These are phyloP conservation scores for Parafenestella ontariensis DNA, from an alignment of 2,329 filamentous ascomycete species.

Conservation along the genomic window DNA sequence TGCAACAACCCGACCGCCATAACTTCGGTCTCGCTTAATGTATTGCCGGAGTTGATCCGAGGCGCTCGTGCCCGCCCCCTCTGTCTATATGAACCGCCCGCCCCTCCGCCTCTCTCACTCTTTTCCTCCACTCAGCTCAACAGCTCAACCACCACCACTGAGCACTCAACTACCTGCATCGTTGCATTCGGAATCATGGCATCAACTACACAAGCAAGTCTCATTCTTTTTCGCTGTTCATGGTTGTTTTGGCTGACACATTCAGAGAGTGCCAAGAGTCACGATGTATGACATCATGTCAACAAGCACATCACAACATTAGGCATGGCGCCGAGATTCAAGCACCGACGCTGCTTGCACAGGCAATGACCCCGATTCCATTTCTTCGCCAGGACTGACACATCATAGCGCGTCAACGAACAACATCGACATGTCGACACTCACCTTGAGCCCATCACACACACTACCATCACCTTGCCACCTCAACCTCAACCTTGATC, in stretches of 20 bases:
- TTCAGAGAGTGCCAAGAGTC: constrained; percentile 13
- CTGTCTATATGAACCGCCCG: not conserved
- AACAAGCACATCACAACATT: no score
- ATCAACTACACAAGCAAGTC: not conserved
- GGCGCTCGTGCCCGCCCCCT: not conserved
- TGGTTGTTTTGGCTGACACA: not conserved
- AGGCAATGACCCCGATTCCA: no score
- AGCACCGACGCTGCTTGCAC: no score
- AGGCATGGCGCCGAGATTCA: no score
- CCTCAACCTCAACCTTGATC: not conserved
- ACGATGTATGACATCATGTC: constrained; percentile 19
- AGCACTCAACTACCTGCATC: not conserved
- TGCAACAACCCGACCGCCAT: not conserved
- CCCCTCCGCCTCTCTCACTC: not conserved
- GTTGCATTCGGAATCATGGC: not conserved
- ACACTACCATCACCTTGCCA: not conserved
- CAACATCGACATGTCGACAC: not conserved
- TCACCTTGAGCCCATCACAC: not conserved
- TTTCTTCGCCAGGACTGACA: no score
- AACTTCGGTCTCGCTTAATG: not conserved
- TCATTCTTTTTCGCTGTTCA: not conserved
- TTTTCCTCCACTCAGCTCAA: constrained; percentile 1
- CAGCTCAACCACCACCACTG: not conserved
- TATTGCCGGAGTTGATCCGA: not conserved
- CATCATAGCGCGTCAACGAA: no score